These are phyloP conservation scores for Penstemon davidsonii DNA, from an alignment of 257 asterid species.

Conservation along the genomic window DNA sequence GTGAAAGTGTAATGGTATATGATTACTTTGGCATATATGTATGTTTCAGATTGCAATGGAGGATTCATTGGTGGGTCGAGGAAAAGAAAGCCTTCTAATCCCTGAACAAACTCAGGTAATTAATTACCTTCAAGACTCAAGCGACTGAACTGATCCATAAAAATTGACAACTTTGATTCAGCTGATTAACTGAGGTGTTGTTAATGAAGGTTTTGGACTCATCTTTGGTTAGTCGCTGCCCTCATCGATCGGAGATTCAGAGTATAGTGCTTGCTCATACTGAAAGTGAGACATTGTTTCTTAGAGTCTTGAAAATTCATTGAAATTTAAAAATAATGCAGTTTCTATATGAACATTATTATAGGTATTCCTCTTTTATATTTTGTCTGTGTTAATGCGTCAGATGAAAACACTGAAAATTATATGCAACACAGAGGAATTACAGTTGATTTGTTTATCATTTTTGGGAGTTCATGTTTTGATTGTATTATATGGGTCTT, in stretches of 20 bases:
- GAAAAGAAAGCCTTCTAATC: slow-evolving; percentile 84
- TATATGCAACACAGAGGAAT: background rate
- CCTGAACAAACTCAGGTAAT: slow-evolving; percentile 73
- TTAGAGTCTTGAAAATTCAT: background rate
- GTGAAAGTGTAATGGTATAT: background rate
- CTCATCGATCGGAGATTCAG: slow-evolving; percentile 87
- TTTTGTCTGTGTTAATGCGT: background rate
- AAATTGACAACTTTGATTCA: slow-evolving; percentile 8
- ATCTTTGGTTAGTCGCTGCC: slow-evolving; percentile 66
- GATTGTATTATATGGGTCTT: slow-evolving; percentile 13
- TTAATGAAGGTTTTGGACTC: slow-evolving; percentile 70
- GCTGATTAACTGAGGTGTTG: slow-evolving; percentile 28
- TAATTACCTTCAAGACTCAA: slow-evolving; percentile 25
- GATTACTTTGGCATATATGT: slow-evolving; percentile 11
- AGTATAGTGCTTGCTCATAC: slow-evolving; percentile 68
- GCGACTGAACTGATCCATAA: slow-evolving; percentile 6
- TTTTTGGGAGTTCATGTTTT: slow-evolving; percentile 7
- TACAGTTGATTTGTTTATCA: background rate
- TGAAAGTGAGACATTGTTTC: slow-evolving; percentile 48
- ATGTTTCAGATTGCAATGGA: slow-evolving; percentile 59
- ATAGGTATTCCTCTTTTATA: slow-evolving; percentile 5
- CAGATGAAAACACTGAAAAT: background rate
- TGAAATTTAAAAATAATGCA: background rate
- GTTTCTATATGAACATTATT: background rate
- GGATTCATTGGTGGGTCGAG: slow-evolving; percentile 57